These are phyloP conservation scores for Clarireedia sp. DNA, from an alignment of 2,329 filamentous ascomycete genomes.

Conservation along the genomic window DNA sequence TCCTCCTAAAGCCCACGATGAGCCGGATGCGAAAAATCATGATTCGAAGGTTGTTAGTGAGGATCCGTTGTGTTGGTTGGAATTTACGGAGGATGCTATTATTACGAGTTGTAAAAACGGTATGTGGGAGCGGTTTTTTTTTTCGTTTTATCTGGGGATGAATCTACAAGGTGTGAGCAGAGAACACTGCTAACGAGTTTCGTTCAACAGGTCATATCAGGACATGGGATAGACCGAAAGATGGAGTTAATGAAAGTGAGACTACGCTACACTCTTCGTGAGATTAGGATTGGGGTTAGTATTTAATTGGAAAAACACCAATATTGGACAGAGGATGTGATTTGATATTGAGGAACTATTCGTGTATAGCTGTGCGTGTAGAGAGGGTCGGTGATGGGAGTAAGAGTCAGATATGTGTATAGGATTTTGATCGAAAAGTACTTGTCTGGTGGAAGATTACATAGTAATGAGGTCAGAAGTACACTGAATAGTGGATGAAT, in stretches of 20 bases:
- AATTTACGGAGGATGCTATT: conserved; percentile 90
- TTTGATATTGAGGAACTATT: too few relatives aligned
- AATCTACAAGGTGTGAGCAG: neutral
- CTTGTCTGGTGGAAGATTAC: too few relatives aligned
- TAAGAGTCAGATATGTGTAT: too few relatives aligned
- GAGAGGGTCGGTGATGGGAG: too few relatives aligned
- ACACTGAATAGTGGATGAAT: too few relatives aligned
- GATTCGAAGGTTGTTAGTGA: conserved; percentile 64
- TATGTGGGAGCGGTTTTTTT: conserved; percentile 37
- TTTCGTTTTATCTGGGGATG: neutral
- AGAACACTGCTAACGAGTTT: too few relatives aligned
- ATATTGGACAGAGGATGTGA: too few relatives aligned
- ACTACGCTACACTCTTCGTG: neutral
- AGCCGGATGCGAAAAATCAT: neutral
- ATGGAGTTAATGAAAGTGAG: neutral
- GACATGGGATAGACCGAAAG: conserved; percentile 22
- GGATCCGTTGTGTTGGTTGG: conserved; percentile 81
- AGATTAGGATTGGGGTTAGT: too few relatives aligned
- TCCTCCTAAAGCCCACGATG: neutral
- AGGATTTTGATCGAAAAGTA: too few relatives aligned
- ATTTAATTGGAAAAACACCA: too few relatives aligned
- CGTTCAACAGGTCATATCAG: conserved; percentile 19
- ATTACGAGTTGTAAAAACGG: conserved; percentile 87
- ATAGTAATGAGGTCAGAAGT: too few relatives aligned
- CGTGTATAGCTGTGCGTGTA: too few relatives aligned